Evolutionary conservation across 495 filamentous ascomycete genomes (phyloP).

Genomic region (Xylaria acuta): DNA sequence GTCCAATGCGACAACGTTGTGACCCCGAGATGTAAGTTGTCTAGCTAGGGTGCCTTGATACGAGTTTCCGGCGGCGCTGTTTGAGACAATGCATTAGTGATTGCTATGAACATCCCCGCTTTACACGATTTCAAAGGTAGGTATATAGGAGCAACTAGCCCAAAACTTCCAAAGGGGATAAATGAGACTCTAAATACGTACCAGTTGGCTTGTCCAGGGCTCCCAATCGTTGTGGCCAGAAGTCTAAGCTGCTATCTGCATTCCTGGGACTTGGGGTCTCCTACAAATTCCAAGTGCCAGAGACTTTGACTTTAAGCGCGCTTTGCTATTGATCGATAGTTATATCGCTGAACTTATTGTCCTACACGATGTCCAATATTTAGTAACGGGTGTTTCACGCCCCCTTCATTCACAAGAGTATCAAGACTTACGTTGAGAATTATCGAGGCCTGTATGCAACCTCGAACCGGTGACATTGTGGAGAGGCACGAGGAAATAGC

Average conservation of each 20-base stretch:
- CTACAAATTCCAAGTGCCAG: not conserved
- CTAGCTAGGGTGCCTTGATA: not conserved
- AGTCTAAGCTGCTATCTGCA: not conserved
- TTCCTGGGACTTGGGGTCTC: not conserved
- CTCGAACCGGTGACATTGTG: not conserved
- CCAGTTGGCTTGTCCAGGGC: not conserved
- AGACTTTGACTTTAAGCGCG: not conserved
- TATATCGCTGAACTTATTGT: not conserved
- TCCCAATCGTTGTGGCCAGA: not conserved
- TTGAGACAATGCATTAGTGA: not conserved
- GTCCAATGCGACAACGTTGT: not conserved
- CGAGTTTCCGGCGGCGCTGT: not conserved
- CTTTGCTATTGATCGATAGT: not conserved
- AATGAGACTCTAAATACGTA: not conserved
- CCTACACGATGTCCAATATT: not conserved
- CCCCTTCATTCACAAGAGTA: not conserved
- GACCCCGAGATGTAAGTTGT: not conserved
- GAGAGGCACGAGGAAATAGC: not conserved
- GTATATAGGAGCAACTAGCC: not conserved
- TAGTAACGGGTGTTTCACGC: not conserved
- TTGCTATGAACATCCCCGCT: not conserved
- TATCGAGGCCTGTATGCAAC: not conserved
- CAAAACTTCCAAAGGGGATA: not conserved
- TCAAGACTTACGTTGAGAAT: not conserved
- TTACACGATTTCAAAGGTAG: not conserved